Percentiles rank a stretch among this genome's conserved stretches.
phyloP scores from a whole-genome alignment of 176 grass and related monocot genomes.

The Otatea glauca region DNA sequence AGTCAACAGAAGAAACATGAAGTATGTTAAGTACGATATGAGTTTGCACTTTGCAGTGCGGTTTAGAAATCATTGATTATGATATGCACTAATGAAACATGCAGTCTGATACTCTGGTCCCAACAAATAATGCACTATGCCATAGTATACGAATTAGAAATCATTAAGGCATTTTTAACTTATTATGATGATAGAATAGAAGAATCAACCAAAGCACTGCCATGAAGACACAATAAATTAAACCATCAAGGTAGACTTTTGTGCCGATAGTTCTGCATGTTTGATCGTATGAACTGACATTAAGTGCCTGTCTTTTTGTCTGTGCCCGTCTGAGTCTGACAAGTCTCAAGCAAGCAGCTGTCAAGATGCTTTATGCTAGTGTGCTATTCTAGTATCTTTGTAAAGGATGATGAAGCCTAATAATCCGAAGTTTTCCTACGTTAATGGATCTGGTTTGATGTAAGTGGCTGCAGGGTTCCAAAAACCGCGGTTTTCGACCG shows the following conservation, averaged over 20 bases:
- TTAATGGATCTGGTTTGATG: neutral
- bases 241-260: neutral
- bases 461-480: too few species aligned
- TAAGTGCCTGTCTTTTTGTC: neutral
- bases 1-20: neutral
- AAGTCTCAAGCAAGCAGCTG: constrained; percentile 11
- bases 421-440: constrained; percentile 11
- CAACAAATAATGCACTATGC: neutral
- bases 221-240: neutral
- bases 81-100: neutral
- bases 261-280: neutral
- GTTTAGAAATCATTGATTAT: constrained; percentile 13
- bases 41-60: neutral
- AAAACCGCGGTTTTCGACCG: too few species aligned
- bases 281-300: constrained; percentile 15
- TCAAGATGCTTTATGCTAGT: neutral
- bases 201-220: neutral
- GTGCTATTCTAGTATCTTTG: neutral
- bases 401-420: neutral
- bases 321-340: neutral
- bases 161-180: neutral
- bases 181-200: constrained; percentile 22
- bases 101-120: constrained; percentile 35
- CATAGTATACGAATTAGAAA: neutral
- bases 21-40: neutral